These are phyloP conservation scores for Hymenotorrendiella dingleyae DNA, from an alignment of 2,329 filamentous ascomycete species.

Conservation along the genomic window DNA sequence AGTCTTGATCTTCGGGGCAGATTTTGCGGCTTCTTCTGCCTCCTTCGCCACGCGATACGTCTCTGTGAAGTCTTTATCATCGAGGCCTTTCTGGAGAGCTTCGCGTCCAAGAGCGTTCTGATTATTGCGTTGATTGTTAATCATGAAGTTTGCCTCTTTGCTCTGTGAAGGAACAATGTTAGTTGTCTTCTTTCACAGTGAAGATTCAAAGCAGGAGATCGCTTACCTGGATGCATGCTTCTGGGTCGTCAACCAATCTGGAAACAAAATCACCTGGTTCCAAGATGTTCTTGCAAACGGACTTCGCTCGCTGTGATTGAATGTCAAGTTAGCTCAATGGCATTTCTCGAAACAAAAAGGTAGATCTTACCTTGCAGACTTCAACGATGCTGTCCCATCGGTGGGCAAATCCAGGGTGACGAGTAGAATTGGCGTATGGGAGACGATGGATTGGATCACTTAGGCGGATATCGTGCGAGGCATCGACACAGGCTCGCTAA, in stretches of 20 bases:
- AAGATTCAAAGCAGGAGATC: neutral
- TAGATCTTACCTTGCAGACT: conserved; percentile 11
- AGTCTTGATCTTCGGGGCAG: neutral
- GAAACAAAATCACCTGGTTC: conserved; percentile 17
- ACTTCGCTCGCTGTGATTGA: conserved; percentile 17
- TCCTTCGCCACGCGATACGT: too few species aligned
- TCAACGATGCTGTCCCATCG: conserved; percentile 13
- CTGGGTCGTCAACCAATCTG: conserved; percentile 22
- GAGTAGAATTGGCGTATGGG: neutral
- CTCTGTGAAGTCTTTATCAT: too few species aligned
- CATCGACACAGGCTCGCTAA: too few species aligned
- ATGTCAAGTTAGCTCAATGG: conserved; percentile 1
- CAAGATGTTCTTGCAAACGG: conserved; percentile 23
- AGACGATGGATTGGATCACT: neutral
- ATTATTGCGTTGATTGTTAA: conserved; percentile 22
- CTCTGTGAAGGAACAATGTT: conserved; percentile 16
- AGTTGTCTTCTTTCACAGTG: too few species aligned
- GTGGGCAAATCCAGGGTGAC: conserved; percentile 6
- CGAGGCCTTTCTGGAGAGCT: conserved; percentile 7
- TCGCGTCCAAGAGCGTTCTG: conserved; percentile 23
- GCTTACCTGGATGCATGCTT: conserved; percentile 19
- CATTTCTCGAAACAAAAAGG: neutral
- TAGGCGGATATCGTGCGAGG: neutral
- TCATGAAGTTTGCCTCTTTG: conserved; percentile 23
- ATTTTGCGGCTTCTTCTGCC: neutral